These are phyloP conservation scores for Cornus florida DNA, from an alignment of 148 eudicot species.

Conservation along the genomic window DNA sequence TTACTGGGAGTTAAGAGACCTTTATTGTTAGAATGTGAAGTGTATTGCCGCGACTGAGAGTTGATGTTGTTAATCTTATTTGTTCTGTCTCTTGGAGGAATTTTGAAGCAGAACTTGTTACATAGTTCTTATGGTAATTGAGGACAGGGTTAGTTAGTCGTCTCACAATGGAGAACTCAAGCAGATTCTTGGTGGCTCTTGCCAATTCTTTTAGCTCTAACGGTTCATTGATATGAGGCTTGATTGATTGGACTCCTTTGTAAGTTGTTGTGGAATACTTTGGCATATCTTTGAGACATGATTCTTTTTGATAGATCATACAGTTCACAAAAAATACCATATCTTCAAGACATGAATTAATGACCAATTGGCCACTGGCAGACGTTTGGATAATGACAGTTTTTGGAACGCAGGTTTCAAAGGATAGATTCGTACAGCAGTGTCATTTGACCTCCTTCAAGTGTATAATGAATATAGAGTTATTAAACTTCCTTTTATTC, in stretches of 20 bases:
- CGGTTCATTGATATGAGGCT: background rate
- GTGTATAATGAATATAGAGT: no score
- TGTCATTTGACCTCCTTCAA: no score
- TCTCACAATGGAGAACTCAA: background rate
- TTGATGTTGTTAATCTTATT: background rate
- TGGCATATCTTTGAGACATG: background rate
- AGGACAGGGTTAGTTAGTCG: background rate
- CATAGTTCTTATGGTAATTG: background rate
- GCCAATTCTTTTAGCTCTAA: no score
- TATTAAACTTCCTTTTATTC: no score
- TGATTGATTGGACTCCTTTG: background rate
- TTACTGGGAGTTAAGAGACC: background rate
- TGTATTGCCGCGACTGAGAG: background rate
- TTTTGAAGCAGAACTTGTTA: background rate
- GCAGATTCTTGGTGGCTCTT: background rate
- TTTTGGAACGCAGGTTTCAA: background rate
- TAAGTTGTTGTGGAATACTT: background rate
- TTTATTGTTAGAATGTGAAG: background rate
- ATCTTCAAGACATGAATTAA: background rate
- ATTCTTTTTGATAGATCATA: background rate
- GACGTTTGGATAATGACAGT: background rate
- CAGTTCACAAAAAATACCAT: background rate
- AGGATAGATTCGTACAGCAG: no score
- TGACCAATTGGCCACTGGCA: background rate
- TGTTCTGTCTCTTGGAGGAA: background rate